Evolutionary conservation across 306 rosid species (phyloP).

Genomic region (Chamaecrista fasciculata): DNA sequence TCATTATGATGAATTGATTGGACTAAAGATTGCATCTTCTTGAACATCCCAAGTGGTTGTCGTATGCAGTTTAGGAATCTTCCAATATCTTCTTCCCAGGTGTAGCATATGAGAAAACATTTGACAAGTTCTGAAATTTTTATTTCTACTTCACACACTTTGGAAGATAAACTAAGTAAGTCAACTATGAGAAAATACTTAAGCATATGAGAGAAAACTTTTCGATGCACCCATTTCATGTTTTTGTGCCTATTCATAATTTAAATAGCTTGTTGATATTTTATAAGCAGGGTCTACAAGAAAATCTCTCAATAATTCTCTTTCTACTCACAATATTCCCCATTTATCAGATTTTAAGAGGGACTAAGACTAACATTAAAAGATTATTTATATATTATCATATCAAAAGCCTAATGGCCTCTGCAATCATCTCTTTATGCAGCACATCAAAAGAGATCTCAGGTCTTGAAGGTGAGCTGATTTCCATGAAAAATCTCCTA

Average conservation of each 20-base stretch:
- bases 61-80: not conserved
- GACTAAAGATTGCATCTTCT: not conserved
- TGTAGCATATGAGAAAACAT: slow-evolving; percentile 7
- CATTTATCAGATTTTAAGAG: not conserved
- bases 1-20: not conserved
- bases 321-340: not conserved
- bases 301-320: not conserved
- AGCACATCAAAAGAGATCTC: slow-evolving; percentile 89
- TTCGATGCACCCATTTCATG: no score
- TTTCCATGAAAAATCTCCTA: slow-evolving; percentile 83
- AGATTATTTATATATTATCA: not conserved
- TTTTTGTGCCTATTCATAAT: no score
- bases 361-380: not conserved
- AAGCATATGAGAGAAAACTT: no score
- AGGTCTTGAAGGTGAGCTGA: slow-evolving; percentile 87
- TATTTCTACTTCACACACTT: not conserved
- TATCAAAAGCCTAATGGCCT: not conserved
- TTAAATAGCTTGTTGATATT: no score
- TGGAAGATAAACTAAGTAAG: not conserved
- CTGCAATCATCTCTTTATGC: slow-evolving; percentile 24
- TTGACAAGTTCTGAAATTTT: not conserved
- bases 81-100: not conserved
- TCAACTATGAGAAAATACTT: no score
- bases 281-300: not conserved
- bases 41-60: slow-evolving; percentile 2